Conservation (phyloP, 768 basidiomycete genomes). For the Kwoniella heveanensis region DNA sequence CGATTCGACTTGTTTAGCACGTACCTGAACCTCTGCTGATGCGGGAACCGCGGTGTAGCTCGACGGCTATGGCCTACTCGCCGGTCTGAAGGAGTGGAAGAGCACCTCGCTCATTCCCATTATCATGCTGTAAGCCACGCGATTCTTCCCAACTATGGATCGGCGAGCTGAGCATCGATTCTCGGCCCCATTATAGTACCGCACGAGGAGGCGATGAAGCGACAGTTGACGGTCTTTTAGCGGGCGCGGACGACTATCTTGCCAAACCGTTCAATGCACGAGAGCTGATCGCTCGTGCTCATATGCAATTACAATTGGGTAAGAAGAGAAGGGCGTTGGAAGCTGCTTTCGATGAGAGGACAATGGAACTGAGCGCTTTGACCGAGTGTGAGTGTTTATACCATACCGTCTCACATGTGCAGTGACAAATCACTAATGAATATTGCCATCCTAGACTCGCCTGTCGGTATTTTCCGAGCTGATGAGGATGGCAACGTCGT, state of each 20-base stretch:
- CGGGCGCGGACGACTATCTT: conserved; percentile 57
- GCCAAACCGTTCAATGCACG: conserved; percentile 56
- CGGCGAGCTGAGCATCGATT: neutral
- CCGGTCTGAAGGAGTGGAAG: conserved; percentile 39
- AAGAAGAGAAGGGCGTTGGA: conserved; percentile 52
- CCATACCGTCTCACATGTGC: no score
- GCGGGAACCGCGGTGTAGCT: no score
- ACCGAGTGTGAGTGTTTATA: conserved; percentile 43
- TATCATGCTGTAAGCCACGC: conserved; percentile 45
- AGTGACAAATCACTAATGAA: neutral
- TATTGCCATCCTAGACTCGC: conserved; percentile 33
- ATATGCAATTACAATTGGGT: conserved; percentile 55
- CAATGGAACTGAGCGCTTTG: conserved; percentile 50
- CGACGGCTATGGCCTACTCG: conserved; percentile 55
- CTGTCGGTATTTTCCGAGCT: conserved; percentile 51
- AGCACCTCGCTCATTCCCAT: conserved; percentile 47
- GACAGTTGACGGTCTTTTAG: conserved; percentile 55
- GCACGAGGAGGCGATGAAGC: conserved; percentile 57
- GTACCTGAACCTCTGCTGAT: no score
- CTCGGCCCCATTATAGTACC: conserved; percentile 34
- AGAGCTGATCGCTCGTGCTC: conserved; percentile 55
- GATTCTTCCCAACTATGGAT: neutral
- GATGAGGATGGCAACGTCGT: conserved; percentile 30
- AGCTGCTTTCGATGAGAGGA: conserved; percentile 46
- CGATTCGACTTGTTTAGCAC: neutral